Evolutionary conservation across 1,284 basidiomycete species (phyloP).

Genomic region (Cutaneotrichosporon sp.): DNA sequence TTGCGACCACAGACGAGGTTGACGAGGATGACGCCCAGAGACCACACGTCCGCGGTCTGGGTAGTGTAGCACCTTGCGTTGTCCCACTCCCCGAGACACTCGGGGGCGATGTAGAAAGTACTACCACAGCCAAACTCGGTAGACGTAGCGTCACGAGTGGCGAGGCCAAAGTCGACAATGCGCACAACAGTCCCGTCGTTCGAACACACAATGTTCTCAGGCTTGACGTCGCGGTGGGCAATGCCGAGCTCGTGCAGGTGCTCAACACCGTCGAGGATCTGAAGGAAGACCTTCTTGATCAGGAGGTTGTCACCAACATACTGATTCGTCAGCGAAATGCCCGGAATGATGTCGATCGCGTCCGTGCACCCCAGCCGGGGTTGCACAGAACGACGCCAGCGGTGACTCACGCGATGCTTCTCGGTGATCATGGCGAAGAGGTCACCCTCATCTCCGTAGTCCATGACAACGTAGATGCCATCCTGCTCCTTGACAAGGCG

Average conservation of each 20-base stretch:
- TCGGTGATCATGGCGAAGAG: slow-evolving; percentile 77
- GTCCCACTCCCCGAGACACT: slow-evolving; percentile 82
- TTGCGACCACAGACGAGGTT: slow-evolving; percentile 85
- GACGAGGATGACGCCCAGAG: slow-evolving; percentile 86
- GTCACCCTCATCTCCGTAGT: slow-evolving; percentile 82
- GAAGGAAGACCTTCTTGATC: slow-evolving; percentile 83
- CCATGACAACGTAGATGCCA: slow-evolving; percentile 64
- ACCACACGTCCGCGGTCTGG: slow-evolving; percentile 82
- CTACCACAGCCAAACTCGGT: slow-evolving; percentile 78
- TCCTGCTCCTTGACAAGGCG: slow-evolving; percentile 72
- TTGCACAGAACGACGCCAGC: neutral
- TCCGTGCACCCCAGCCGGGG: neutral
- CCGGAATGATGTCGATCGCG: neutral
- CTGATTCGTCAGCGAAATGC: slow-evolving; percentile 27
- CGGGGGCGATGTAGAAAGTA: slow-evolving; percentile 60
- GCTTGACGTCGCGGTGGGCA: slow-evolving; percentile 96
- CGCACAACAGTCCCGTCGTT: slow-evolving; percentile 72
- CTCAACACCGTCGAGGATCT: slow-evolving; percentile 91
- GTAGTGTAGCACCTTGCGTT: slow-evolving; percentile 63
- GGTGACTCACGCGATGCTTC: slow-evolving; percentile 54
- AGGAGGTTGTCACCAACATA: slow-evolving; percentile 80
- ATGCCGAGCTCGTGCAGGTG: slow-evolving; percentile 71
- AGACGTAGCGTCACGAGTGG: slow-evolving; percentile 83
- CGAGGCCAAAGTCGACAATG: slow-evolving; percentile 96
- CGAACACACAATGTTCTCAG: slow-evolving; percentile 94